phyloP scores from a whole-genome alignment of 345 rosid genomes.

The Murraya koenigii region DNA sequence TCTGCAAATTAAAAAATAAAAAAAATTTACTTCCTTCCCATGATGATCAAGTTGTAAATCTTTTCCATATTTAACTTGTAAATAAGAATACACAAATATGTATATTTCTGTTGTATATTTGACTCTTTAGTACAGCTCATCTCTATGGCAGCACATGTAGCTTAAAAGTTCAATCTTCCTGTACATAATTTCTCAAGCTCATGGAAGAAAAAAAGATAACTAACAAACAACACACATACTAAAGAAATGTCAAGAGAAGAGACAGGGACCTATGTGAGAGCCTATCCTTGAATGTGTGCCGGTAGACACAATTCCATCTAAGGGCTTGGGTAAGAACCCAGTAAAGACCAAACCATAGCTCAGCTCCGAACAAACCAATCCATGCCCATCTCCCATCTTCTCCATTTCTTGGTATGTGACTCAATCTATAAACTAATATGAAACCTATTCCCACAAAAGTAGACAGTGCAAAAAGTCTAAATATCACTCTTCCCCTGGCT shows the following conservation, averaged over 20 bases:
- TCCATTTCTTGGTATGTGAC: constrained; percentile 23
- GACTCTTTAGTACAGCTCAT: background rate
- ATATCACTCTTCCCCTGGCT: constrained; percentile 21
- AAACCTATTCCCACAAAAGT: constrained; percentile 28
- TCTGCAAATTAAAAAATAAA: constrained; percentile 17
- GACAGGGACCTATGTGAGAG: constrained; percentile 41
- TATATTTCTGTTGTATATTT: too few relatives aligned
- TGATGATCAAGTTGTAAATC: too few relatives aligned
- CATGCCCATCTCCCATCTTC: constrained; percentile 40
- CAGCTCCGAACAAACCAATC: constrained; percentile 47
- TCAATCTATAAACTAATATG: constrained; percentile 32
- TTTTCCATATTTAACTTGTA: too few relatives aligned
- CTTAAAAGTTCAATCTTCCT: background rate
- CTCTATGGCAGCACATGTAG: too few relatives aligned
- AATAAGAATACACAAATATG: too few relatives aligned
- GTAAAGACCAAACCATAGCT: constrained; percentile 45
- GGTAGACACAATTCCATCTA: constrained; percentile 39
- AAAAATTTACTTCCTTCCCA: background rate
- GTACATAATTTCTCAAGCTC: background rate
- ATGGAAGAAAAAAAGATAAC: background rate
- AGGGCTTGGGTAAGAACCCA: constrained; percentile 46
- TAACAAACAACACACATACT: too few relatives aligned
- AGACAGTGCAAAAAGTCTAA: constrained; percentile 31
- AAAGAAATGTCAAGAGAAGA: background rate
- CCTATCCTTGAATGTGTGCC: constrained; percentile 43